Evolutionary conservation across 352 stramenopile species (phyloP), one percentile per base, ranked within the genome.

Genomic region (Chloridella minuta): DNA sequence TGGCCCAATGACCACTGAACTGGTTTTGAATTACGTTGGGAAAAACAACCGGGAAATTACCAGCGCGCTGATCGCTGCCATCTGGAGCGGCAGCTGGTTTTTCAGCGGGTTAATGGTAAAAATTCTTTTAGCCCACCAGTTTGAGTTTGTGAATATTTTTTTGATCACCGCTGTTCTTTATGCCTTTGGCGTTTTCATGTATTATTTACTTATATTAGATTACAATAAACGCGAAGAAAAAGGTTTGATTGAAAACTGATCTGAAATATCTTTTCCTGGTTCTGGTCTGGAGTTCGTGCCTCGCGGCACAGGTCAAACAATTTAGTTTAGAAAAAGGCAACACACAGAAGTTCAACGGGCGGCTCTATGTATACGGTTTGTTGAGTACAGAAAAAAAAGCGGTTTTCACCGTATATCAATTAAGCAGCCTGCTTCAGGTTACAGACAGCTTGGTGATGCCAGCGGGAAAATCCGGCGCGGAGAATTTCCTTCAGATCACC

Each of bases 121-220:
- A n/a, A n/a, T 66, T 10, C n/a, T 66, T 18, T 66, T 66, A 18
- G 40, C 40, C n/a, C n/a, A 66, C n/a, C 40, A 66, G 10, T 66
- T 18, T 66, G n/a, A n/a, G 10, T 66, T 66, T 66, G 40, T 10
- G n/a, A 66, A 10, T n/a, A 66, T 66, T n/a, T 66, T 66, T 66
- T 66, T 66, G 40, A 66, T 66, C 40, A 66, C 40, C n/a, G 10
- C 40, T 10, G 40, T 66, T 66, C n/a, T 66, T 18, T 66, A 66
- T 66, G 40, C 40, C 40, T 66, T 66, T 66, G 40, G 40, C 40
- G 40, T 66, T 66, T 18, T 66, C 40, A 10, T 66, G 10, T 66
- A 66, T 66, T 66, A 66, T 66, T 66, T 66, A n/a, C 40, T 66
- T 66, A 66, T 66, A 10, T 66, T 66, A 66, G 40, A 66, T 66